Base-by-base conservation (phyloP, 2,329 filamentous ascomycete species). In the Ceratocystis papillata region DNA sequence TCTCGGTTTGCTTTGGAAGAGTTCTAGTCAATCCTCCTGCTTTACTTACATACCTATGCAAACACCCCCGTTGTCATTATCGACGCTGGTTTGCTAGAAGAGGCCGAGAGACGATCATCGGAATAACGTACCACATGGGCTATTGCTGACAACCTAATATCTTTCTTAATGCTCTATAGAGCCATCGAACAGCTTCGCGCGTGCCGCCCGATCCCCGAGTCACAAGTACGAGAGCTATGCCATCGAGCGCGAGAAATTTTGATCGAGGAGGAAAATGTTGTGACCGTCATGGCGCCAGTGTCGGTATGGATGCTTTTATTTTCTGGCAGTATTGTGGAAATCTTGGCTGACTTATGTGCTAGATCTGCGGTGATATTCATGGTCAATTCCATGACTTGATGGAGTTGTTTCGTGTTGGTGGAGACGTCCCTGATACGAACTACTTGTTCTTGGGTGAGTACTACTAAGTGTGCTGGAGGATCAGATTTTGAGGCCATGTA, bases 181-280 rank as follows among this genome's bases (percentile, higher is more conserved):
- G 92, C 92, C 68, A 99, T 99, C 74, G 88, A 90, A 75, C 92
- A 96, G 77, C 82, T 99, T 74, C 90, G 94, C 79, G 89, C 91
- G 74, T 99, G 94, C 78, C 89, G 92, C 69, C 92, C 93, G 65
- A 99, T 99, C 71, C 93, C 94, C 69, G 94, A 99, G 79, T 82
- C 87, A 50, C 90, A 97, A 78, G 95, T 99, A 69, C 88, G 93
- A 74, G 93, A 99, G 78, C 83, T 99, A 71, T 97, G 94, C 78
- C 93, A 96, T 81, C 96, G 96, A 75, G 94, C 94, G 64, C 85
- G 94, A 70, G 94, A 99, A 79, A 83, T 99, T 65, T 79, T 99
- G 70, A 96, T 99, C 69, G 94, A 97, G 76, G 94, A 99, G 78
- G 93, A 90, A 70, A 97, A 99, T 75, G 93, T 97, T 63, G 93